Conservation (phyloP, 495 filamentous ascomycete species). For the Talaromyces borbonicus region DNA sequence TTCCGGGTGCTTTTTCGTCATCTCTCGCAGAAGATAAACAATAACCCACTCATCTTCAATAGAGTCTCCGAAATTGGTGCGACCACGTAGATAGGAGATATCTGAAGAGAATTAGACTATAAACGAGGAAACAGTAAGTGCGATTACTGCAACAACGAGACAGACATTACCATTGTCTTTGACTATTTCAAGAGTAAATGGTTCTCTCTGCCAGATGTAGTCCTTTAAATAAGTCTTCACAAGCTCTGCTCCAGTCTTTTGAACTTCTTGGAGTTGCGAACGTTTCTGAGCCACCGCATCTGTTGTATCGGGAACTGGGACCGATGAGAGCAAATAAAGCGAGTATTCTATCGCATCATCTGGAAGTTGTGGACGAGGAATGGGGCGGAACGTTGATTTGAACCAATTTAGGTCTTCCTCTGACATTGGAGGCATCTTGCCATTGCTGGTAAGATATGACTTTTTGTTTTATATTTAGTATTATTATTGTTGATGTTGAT, state of each 20-base stretch:
- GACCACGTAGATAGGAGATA: conserved; percentile 48
- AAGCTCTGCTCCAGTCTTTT: conserved; percentile 54
- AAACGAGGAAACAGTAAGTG: too few species aligned
- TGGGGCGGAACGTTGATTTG: conserved; percentile 38
- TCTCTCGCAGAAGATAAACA: conserved; percentile 77
- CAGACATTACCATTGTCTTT: conserved; percentile 46
- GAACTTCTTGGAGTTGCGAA: conserved; percentile 56
- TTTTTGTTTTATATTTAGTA: too few species aligned
- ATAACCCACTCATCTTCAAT: conserved; percentile 97
- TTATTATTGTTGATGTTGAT: too few species aligned
- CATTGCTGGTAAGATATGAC: not conserved
- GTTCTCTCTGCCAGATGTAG: conserved; percentile 93
- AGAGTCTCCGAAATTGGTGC: conserved; percentile 81
- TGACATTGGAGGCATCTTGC: conserved; percentile 33
- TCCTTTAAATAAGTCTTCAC: conserved; percentile 55
- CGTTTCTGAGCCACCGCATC: conserved; percentile 45
- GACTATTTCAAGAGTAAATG: conserved; percentile 52
- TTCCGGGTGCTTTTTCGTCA: conserved; percentile 61
- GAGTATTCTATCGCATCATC: conserved; percentile 87
- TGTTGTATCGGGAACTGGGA: conserved; percentile 31
- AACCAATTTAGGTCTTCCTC: conserved; percentile 42
- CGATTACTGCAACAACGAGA: not conserved
- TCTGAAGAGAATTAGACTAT: conserved; percentile 16
- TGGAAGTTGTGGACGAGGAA: conserved; percentile 62
- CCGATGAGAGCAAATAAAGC: conserved; percentile 52